phyloP scores from a whole-genome alignment of 202 grass and related monocot genomes.

The Schoenoplectus triqueter region DNA sequence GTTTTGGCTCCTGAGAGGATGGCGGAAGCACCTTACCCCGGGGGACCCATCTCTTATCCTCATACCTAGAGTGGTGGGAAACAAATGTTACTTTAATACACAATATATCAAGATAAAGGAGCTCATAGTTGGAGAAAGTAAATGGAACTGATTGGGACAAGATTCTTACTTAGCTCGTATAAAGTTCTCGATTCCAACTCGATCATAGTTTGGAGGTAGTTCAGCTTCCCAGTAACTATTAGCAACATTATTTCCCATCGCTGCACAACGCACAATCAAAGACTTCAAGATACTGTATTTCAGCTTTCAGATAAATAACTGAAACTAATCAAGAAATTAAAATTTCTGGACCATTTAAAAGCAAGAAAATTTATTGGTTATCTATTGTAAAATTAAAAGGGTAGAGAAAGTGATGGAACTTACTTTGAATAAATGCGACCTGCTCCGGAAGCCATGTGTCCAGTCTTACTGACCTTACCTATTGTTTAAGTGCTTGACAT shows the following conservation, averaged over 20 bases:
- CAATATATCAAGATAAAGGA: conserved; percentile 35
- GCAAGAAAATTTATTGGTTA: conserved; percentile 22
- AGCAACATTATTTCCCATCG: conserved; percentile 96
- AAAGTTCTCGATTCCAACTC: conserved; percentile 99
- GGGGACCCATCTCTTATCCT: conserved; percentile 97
- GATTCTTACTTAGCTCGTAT: conserved; percentile 91
- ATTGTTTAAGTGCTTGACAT: background rate
- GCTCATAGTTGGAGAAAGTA: background rate
- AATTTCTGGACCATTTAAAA: background rate
- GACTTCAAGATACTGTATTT: background rate
- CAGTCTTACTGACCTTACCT: conserved; percentile 92
- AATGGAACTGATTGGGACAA: conserved; percentile 29
- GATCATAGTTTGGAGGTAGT: conserved; percentile 91
- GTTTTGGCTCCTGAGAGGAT: conserved; percentile 30
- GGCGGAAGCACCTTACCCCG: conserved; percentile 43
- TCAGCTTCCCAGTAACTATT: conserved; percentile 98
- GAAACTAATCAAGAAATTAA: conserved; percentile 10
- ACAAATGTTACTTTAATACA: conserved; percentile 22
- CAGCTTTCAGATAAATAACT: conserved; percentile 19
- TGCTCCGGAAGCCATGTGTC: conserved; percentile 99
- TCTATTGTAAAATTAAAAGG: conserved; percentile 21
- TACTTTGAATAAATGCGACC: conserved; percentile 98
- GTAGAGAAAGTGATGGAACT: conserved; percentile 17
- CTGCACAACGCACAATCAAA: conserved; percentile 43
- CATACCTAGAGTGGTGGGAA: conserved; percentile 66